Evolutionary conservation across 306 rosid genomes (phyloP), one percentile per base, ranked within the genome.

Genomic region (Biancaea sappan): DNA sequence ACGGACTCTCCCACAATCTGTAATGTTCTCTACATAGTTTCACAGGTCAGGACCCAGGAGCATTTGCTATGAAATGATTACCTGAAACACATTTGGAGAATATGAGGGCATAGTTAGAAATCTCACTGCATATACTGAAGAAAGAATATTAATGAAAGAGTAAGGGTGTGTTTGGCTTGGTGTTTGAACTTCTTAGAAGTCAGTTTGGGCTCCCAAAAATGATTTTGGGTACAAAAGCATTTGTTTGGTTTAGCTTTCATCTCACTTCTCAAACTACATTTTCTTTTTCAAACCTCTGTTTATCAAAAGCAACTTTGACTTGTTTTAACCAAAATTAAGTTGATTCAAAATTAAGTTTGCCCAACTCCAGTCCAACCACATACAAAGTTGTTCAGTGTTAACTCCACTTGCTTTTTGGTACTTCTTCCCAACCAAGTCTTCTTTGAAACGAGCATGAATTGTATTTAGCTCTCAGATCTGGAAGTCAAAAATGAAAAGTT

Each of bases 381-480:
- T n/a, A n/a, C n/a, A n/a, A n/a, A n/a, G 18, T 34, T 60, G 9
- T 61, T 73, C 57, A 60, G 34, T 19, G 47, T 46, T 52, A 51
- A 56, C 38, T 75, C 26, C 46, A 40, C 25, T 12, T 18, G 35
- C 57, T 15, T 12, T 13, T 28, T 37, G 15, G 34, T 13, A 48
- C 50, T 44, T 73, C 60, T 48, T 56, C 52, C 43, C 72, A 4
- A 21, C 54, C 44, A 74, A 63, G 32, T n/a, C 15, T 35, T 26
- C 56, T 35, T 35, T 18, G 38, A 12, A 64, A n/a, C 54, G 40
- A 75, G 29, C 19, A 16, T 63, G 71, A 28, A 37, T n/a, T 11
- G 44, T 52, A 35, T 74, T 74, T 25, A 63, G 52, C 56, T 74
- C 56, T 69, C 72, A 11, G 14, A 64, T 48, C 71, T 62, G 52